Percentiles rank a stretch among this genome's conserved stretches.
phyloP scores from a whole-genome alignment of 2,329 filamentous ascomycete species.

The Fusarium chuoi region DNA sequence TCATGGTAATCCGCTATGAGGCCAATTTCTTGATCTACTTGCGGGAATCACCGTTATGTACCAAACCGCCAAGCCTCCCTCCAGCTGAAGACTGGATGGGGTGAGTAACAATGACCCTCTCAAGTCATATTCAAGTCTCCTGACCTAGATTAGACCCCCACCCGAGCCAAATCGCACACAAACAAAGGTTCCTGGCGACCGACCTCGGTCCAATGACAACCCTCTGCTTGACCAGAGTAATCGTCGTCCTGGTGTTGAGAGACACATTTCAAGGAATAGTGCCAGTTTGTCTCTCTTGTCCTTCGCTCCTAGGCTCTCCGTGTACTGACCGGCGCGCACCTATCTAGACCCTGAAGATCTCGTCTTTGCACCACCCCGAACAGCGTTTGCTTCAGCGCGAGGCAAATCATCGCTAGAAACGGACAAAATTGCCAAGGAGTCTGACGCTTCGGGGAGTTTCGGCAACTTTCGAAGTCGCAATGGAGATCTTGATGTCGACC shows the following conservation, averaged over 20 bases:
- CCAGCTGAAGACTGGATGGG: slow-evolving; percentile 97
- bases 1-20: slow-evolving; percentile 75
- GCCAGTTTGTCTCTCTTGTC: slow-evolving; percentile 59
- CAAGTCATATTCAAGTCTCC: slow-evolving; percentile 31
- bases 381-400: slow-evolving; percentile 82
- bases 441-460: slow-evolving; percentile 67
- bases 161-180: slow-evolving; percentile 59
- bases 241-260: slow-evolving; percentile 62
- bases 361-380: slow-evolving; percentile 85
- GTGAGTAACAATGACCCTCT: slow-evolving; percentile 59
- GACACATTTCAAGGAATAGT: slow-evolving; percentile 65
- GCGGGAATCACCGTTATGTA: slow-evolving; percentile 83
- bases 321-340: slow-evolving; percentile 28
- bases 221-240: slow-evolving; percentile 60
- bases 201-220: slow-evolving; percentile 57
- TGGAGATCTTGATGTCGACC: slow-evolving; percentile 62
- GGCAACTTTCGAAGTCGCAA: slow-evolving; percentile 63
- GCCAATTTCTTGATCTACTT: slow-evolving; percentile 80
- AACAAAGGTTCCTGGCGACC: slow-evolving; percentile 56
- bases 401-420: slow-evolving; percentile 62
- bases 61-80: slow-evolving; percentile 81
- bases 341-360: slow-evolving; percentile 77
- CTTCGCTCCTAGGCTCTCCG: neutral
- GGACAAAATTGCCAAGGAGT: slow-evolving; percentile 64
- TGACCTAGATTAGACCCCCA: slow-evolving; percentile 51